Percentiles rank a stretch among this genome's conserved stretches.
These are phyloP conservation scores for Eurotiales sp. DNA, from an alignment of 2,329 filamentous ascomycete genomes.

Conservation along the genomic window DNA sequence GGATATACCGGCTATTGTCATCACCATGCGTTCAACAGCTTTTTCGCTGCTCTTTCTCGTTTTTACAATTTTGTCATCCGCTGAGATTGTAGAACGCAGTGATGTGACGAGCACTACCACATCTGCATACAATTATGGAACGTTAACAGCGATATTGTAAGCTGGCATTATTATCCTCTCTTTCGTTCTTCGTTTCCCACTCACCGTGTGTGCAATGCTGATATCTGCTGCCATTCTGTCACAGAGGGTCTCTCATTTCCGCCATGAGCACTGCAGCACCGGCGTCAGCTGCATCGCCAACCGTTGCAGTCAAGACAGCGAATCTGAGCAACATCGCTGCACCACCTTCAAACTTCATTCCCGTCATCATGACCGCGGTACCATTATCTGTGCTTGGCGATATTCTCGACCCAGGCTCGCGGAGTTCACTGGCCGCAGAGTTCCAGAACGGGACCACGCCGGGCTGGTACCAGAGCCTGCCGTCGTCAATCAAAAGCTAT, in stretches of 20 bases:
- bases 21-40: slow-evolving; percentile 3
- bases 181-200: not conserved
- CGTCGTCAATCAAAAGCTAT: slow-evolving; percentile 30
- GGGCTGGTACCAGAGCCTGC: slow-evolving; percentile 29
- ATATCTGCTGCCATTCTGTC: not conserved
- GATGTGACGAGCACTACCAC: slow-evolving; percentile 1
- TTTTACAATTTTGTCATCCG: slow-evolving; percentile 4
- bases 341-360: slow-evolving; percentile 28
- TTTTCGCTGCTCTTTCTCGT: slow-evolving; percentile 2
- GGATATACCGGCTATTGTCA: not conserved
- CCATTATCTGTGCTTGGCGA: slow-evolving; percentile 29
- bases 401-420: slow-evolving; percentile 26
- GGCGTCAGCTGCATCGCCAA: slow-evolving; percentile 2
- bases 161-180: not conserved
- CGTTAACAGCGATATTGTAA: slow-evolving; percentile 11
- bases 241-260: slow-evolving; percentile 10
- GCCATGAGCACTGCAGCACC: slow-evolving; percentile 9
- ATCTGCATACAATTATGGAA: slow-evolving; percentile 4
- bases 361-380: slow-evolving; percentile 28
- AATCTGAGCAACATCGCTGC: slow-evolving; percentile 31
- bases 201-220: not conserved
- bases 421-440: slow-evolving; percentile 28
- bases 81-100: slow-evolving; percentile 2
- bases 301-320: slow-evolving; percentile 20
- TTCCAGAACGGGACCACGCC: slow-evolving; percentile 31